Conservation (phyloP, 441 rosid genomes). For the Theobroma grandiflorum region DNA sequence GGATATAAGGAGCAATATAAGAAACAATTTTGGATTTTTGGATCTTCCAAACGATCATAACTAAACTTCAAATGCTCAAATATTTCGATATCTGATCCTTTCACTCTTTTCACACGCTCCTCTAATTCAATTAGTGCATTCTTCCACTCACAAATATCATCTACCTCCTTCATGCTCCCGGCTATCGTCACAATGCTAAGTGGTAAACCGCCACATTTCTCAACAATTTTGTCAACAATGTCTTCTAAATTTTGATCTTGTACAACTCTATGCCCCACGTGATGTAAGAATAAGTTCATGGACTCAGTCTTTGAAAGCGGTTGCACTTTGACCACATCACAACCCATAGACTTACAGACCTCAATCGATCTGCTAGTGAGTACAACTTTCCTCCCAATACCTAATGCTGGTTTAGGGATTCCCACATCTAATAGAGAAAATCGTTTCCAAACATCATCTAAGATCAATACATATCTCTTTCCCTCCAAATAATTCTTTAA, state of each 20-base stretch:
- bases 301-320: not conserved
- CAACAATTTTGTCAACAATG: not conserved
- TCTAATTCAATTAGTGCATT: conserved; percentile 23
- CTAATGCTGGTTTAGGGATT: not conserved
- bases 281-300: conserved; percentile 10
- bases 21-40: conserved; percentile 21
- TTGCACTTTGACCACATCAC: not conserved
- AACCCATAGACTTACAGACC: not conserved
- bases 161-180: not conserved
- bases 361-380: conserved; percentile 1
- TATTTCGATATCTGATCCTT: conserved; percentile 17
- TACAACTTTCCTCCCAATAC: not conserved
- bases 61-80: conserved; percentile 22
- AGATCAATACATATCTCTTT: not conserved
- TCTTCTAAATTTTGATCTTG: not conserved
- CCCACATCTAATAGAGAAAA: not conserved
- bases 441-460: conserved; percentile 1
- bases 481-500: not conserved
- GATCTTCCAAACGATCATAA: conserved; percentile 9
- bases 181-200: not conserved
- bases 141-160: conserved; percentile 22
- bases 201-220: not conserved
- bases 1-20: conserved; percentile 24
- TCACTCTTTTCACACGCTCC: not conserved
- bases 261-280: not conserved